These are phyloP conservation scores for Nitzschia sp. DNA, from an alignment of 108 stramenopile genomes.

Conservation along the genomic window DNA sequence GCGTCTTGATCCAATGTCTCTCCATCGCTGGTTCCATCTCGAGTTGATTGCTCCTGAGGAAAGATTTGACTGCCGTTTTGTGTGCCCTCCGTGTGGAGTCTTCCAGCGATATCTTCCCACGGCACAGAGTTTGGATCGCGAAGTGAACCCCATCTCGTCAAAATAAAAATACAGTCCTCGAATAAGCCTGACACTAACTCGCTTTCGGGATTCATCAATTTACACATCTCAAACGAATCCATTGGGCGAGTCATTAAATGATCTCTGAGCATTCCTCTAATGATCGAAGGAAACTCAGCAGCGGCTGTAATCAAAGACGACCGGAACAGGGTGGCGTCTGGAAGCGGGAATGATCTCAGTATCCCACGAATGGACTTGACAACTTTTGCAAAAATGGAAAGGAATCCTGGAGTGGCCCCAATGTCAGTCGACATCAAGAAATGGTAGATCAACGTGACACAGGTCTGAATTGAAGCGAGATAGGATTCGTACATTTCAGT, in stretches of 20 bases:
- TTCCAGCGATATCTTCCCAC: conserved; percentile 37
- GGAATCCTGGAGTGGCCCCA: neutral
- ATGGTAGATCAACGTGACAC: conserved; percentile 6
- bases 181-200: neutral
- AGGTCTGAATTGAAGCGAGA: conserved; percentile 21
- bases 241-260: neutral
- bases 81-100: neutral
- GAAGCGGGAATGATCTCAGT: conserved; percentile 15
- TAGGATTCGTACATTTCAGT: conserved; percentile 15
- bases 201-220: neutral
- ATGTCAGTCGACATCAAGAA: neutral
- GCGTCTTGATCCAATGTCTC: neutral
- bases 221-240: neutral
- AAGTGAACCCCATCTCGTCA: conserved; percentile 25
- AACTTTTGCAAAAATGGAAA: conserved; percentile 9
- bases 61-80: no score
- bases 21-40: no score
- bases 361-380: neutral
- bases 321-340: conserved; percentile 26
- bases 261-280: conserved; percentile 11
- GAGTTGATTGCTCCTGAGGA: no score
- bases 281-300: conserved; percentile 21
- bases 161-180: conserved; percentile 19
- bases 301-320: conserved; percentile 21
- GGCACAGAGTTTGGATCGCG: conserved; percentile 33